phyloP scores from a whole-genome alignment of 176 grass and related monocot genomes.

The Leersia perrieri region DNA sequence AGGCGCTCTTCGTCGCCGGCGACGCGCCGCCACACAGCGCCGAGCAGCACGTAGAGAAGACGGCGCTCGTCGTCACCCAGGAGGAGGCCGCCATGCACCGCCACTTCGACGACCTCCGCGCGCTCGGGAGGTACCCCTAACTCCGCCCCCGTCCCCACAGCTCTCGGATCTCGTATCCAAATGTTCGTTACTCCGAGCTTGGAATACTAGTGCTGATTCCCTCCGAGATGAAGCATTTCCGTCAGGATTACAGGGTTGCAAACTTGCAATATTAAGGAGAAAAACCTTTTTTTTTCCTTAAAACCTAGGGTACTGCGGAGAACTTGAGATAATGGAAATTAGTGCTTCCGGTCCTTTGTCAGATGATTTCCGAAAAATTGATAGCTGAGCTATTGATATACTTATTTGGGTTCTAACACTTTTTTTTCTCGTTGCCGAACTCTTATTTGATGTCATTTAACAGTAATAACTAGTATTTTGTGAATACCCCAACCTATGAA shows the following conservation, averaged over 20 bases:
- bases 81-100: constrained; percentile 79
- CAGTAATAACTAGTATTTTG: not conserved
- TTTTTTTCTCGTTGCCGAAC: not conserved
- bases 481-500: not conserved
- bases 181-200: not conserved
- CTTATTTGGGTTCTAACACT: not conserved
- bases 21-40: constrained; percentile 35
- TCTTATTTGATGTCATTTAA: not conserved
- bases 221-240: not conserved
- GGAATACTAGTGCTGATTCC: not conserved
- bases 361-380: constrained; percentile 4
- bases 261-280: not conserved
- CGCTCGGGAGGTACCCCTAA: constrained; percentile 52
- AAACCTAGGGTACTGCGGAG: not conserved
- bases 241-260: not conserved
- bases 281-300: not conserved
- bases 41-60: constrained; percentile 39
- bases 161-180: not conserved
- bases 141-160: not conserved
- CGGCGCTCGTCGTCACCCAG: constrained; percentile 25
- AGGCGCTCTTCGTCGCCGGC: constrained; percentile 69
- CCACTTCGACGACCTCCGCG: constrained; percentile 86
- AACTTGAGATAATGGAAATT: not conserved
- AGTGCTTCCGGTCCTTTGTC: not conserved
- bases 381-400: not conserved